Conservation (phyloP, 2,329 filamentous ascomycete genomes). For the Microsporum audouinii region DNA sequence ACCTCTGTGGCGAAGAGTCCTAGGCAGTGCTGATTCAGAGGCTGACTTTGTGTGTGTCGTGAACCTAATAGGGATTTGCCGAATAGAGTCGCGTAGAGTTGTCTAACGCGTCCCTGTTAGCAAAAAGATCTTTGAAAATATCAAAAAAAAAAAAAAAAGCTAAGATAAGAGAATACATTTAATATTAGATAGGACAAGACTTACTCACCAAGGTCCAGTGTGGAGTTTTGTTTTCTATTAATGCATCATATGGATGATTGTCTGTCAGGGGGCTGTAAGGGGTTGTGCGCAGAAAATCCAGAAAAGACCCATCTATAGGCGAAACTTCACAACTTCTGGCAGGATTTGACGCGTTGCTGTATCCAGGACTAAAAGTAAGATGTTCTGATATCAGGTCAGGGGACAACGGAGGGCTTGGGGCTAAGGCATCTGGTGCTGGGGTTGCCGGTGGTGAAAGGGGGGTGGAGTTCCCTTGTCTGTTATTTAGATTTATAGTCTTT, state of each 20-base stretch:
- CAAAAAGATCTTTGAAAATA: neutral
- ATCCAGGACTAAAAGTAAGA: neutral
- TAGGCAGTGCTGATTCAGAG: conserved; percentile 9
- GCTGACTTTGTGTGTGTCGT: conserved; percentile 9
- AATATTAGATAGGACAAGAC: neutral
- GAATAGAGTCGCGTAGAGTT: conserved; percentile 11
- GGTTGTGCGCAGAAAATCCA: neutral
- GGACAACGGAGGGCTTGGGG: conserved; percentile 1
- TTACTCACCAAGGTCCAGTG: conserved; percentile 12
- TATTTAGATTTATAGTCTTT: conserved; percentile 14
- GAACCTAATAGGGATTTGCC: conserved; percentile 11
- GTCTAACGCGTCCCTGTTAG: conserved; percentile 14
- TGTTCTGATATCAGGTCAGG: neutral
- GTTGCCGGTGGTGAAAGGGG: conserved; percentile 14
- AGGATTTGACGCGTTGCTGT: neutral
- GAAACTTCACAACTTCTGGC: neutral
- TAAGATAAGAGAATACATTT: neutral
- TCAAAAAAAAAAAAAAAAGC: neutral
- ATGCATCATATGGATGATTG: neutral
- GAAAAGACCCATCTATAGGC: neutral
- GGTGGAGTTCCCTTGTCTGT: conserved; percentile 3
- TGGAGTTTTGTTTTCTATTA: neutral
- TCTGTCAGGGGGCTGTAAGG: neutral
- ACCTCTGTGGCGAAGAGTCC: conserved; percentile 11
- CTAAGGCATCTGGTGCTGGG: neutral